phyloP scores from a whole-genome alignment of 768 basidiomycete species.

The Podaxis carcinomalis region DNA sequence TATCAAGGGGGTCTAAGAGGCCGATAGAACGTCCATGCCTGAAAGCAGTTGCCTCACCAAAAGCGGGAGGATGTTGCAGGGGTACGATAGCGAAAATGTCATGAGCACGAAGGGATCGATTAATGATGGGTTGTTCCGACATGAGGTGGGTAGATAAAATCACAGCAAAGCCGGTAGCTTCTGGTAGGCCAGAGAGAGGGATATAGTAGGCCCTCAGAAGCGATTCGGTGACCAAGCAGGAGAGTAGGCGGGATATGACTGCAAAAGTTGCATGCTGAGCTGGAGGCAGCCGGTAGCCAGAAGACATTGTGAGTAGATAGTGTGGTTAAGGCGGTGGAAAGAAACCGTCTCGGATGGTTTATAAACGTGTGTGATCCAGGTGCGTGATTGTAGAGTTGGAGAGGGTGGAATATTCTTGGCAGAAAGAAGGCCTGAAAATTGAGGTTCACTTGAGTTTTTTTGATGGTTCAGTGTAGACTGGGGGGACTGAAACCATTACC shows the following conservation, averaged over 20 bases:
- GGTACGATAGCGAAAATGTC: slow-evolving; percentile 48
- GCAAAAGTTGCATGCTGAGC: slow-evolving; percentile 38
- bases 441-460: neutral
- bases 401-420: slow-evolving; percentile 1
- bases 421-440: neutral
- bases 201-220: slow-evolving; percentile 40
- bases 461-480: slow-evolving; percentile 6
- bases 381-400: neutral
- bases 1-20: slow-evolving; percentile 55
- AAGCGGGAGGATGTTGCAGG: slow-evolving; percentile 41
- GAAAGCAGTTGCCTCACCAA: slow-evolving; percentile 23
- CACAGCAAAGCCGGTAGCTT: slow-evolving; percentile 31
- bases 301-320: slow-evolving; percentile 25
- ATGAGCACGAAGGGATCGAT: slow-evolving; percentile 27
- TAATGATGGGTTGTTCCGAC: slow-evolving; percentile 21
- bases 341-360: slow-evolving; percentile 13
- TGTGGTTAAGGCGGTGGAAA: neutral
- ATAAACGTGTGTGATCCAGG: slow-evolving; percentile 13
- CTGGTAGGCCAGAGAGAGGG: slow-evolving; percentile 20
- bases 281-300: slow-evolving; percentile 31
- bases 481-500: slow-evolving; percentile 9
- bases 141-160: slow-evolving; percentile 33
- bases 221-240: slow-evolving; percentile 46
- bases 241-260: slow-evolving; percentile 42
- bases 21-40: slow-evolving; percentile 39